Conservation (phyloP, 768 basidiomycete genomes). For the Phylloporus scabripes region DNA sequence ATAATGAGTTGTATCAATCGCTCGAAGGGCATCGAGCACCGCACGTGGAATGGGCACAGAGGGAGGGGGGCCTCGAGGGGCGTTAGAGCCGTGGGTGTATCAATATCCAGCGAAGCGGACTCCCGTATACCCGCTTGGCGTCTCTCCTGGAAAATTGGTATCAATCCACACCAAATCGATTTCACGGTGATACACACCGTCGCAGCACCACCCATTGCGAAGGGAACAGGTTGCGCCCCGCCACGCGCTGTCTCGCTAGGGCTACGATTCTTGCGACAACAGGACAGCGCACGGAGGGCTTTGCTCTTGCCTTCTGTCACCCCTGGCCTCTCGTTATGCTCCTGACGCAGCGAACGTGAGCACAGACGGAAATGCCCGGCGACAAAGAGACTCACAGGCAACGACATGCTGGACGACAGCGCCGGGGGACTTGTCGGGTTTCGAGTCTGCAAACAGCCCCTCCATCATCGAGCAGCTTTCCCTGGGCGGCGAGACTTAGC, state of each 20-base stretch:
- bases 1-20: conserved; percentile 59
- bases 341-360: conserved; percentile 3
- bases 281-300: conserved; percentile 37
- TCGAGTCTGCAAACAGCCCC: conserved; percentile 28
- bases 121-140: conserved; percentile 11
- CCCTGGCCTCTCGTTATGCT: conserved; percentile 2
- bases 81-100: conserved; percentile 9
- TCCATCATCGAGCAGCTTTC: conserved; percentile 23
- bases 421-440: conserved; percentile 26
- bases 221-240: conserved; percentile 16
- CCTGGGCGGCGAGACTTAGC: conserved; percentile 12
- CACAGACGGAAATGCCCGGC: background rate
- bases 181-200: conserved; percentile 26
- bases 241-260: conserved; percentile 8
- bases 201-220: conserved; percentile 35
- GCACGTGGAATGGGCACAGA: conserved; percentile 25
- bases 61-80: conserved; percentile 27
- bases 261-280: conserved; percentile 33
- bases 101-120: background rate
- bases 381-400: conserved; percentile 11
- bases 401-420: conserved; percentile 7
- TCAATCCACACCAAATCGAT: background rate
- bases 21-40: conserved; percentile 48
- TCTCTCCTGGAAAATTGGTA: conserved; percentile 13
- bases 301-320: conserved; percentile 16